These are phyloP conservation scores for Hordeum marinum DNA, from an alignment of 176 grass and related monocot species.

Conservation along the genomic window DNA sequence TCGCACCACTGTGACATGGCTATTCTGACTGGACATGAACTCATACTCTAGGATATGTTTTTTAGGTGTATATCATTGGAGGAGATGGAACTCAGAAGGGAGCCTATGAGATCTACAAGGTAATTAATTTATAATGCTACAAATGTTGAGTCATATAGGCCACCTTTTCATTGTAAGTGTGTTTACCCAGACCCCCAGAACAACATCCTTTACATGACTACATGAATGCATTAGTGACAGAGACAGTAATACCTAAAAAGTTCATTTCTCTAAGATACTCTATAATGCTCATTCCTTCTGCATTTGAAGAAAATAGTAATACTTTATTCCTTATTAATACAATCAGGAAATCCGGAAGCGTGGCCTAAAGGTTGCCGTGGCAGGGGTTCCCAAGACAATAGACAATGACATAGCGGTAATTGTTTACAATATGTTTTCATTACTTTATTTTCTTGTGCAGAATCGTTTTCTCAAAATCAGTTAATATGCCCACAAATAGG, in stretches of 20 bases:
- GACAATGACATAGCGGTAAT: slow-evolving; percentile 89
- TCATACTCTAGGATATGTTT: slow-evolving; percentile 9
- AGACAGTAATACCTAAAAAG: neutral
- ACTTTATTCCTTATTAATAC: slow-evolving; percentile 1
- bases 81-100: slow-evolving; percentile 92
- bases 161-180: neutral
- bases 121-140: neutral
- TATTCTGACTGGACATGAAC: neutral
- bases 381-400: slow-evolving; percentile 84
- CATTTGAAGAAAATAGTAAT: neutral
- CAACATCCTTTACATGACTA: neutral
- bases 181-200: neutral
- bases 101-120: slow-evolving; percentile 84
- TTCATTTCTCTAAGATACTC: neutral
- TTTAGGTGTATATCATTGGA: slow-evolving; percentile 80
- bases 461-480: neutral
- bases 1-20: neutral
- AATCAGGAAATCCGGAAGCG: slow-evolving; percentile 77
- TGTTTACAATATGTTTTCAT: neutral
- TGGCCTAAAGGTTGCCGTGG: slow-evolving; percentile 65
- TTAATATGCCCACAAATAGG: neutral
- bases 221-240: neutral
- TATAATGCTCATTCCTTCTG: neutral
- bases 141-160: neutral
- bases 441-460: neutral